These are phyloP conservation scores for Debaryomyces singareniensis DNA, from an alignment of 1,139 yeast genomes.

Conservation along the genomic window DNA sequence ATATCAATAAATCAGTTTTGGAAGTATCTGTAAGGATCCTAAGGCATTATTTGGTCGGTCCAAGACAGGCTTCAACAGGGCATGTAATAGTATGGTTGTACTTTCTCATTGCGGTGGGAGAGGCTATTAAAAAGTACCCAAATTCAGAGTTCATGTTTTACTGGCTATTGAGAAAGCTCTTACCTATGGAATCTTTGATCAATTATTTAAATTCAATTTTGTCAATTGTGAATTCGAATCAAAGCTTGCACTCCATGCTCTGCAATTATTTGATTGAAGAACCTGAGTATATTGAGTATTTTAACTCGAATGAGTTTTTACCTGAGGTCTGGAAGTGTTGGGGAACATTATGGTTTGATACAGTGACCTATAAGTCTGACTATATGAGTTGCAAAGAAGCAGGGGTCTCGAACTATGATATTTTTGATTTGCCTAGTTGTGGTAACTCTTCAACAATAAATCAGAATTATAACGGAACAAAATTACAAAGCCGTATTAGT, in stretches of 20 bases:
- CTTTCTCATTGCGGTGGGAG: conserved; percentile 57
- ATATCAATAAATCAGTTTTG: conserved; percentile 56
- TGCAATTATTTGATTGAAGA: conserved; percentile 26
- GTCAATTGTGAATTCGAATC: conserved; percentile 23
- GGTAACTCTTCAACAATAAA: conserved; percentile 43
- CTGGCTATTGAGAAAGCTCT: conserved; percentile 46
- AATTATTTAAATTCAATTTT: conserved; percentile 54
- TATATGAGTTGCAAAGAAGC: conserved; percentile 46
- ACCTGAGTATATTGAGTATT: conserved; percentile 29
- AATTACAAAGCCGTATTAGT: conserved; percentile 3
- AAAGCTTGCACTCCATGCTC: conserved; percentile 18
- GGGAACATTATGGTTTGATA: conserved; percentile 80
- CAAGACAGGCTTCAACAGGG: conserved; percentile 61
- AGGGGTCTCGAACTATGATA: conserved; percentile 48
- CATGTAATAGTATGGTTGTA: conserved; percentile 70
- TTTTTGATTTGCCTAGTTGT: conserved; percentile 62
- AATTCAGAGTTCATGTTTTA: conserved; percentile 42
- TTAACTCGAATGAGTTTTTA: conserved; percentile 52
- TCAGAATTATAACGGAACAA: conserved; percentile 10
- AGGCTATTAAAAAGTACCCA: conserved; percentile 45
- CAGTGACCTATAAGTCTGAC: conserved; percentile 42
- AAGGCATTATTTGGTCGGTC: conserved; percentile 61
- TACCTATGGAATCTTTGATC: conserved; percentile 65
- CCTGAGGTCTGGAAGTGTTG: conserved; percentile 81
- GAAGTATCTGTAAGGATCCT: conserved; percentile 63